phyloP scores from a whole-genome alignment of 805 yeast genomes.

The Blastobotrys mokoenaii region DNA sequence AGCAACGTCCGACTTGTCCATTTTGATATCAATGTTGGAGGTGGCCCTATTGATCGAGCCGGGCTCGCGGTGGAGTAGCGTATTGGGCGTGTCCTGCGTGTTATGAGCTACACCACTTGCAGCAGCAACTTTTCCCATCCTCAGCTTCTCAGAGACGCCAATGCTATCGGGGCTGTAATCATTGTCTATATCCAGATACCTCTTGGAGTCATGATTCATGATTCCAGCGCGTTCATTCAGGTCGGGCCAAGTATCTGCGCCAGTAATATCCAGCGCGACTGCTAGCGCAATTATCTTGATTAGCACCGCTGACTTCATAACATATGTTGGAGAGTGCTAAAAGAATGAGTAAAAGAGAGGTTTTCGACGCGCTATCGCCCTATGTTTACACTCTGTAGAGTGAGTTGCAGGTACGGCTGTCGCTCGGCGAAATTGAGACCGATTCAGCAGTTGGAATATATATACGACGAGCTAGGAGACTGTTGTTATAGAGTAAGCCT shows the following conservation, averaged over 20 bases:
- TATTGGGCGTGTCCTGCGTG: not conserved
- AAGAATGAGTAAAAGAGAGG: too few species aligned
- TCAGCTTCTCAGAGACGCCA: constrained; percentile 24
- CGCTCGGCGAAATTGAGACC: too few species aligned
- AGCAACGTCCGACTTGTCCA: not conserved
- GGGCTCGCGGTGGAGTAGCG: not conserved
- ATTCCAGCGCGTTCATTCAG: constrained; percentile 20
- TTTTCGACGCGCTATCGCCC: too few species aligned
- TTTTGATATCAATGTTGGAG: not conserved
- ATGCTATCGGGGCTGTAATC: constrained; percentile 30
- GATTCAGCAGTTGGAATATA: too few species aligned
- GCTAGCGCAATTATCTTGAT: too few species aligned
- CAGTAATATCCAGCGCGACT: too few species aligned
- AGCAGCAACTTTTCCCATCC: constrained; percentile 7
- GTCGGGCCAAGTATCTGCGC: constrained; percentile 5
- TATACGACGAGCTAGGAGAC: too few species aligned
- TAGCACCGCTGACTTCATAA: too few species aligned
- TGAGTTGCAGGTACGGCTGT: too few species aligned
- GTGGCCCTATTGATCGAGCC: not conserved
- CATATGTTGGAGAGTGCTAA: too few species aligned
- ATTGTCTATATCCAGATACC: constrained; percentile 25
- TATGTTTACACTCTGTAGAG: too few species aligned
- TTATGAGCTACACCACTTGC: not conserved
- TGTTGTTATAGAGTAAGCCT: too few species aligned
- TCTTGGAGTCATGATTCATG: constrained; percentile 20